Evolutionary conservation across 2,329 filamentous ascomycete species (phyloP).

Genomic region (Graphilbum ipis-grandicollis): DNA sequence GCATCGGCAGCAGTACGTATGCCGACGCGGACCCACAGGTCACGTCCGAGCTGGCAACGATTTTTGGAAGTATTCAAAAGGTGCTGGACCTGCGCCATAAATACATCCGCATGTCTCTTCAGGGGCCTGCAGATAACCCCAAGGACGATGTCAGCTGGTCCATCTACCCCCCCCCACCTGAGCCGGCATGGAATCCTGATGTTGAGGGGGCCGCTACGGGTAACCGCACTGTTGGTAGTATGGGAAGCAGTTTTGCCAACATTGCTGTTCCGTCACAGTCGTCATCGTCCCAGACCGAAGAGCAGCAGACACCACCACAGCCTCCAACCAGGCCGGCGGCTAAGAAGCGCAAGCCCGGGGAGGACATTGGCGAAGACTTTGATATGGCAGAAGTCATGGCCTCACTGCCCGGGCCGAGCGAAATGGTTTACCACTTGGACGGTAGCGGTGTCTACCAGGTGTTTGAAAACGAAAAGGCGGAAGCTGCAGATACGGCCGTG

Average conservation of each 20-base stretch:
- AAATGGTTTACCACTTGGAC: slow-evolving; percentile 65
- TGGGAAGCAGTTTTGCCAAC: slow-evolving; percentile 27
- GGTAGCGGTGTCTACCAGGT: slow-evolving; percentile 83
- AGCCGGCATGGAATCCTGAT: slow-evolving; percentile 69
- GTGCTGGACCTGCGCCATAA: slow-evolving; percentile 78
- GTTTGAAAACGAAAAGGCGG: slow-evolving; percentile 51
- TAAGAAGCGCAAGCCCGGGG: slow-evolving; percentile 64
- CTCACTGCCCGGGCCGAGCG: slow-evolving; percentile 44
- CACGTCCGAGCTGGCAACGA: slow-evolving; percentile 65
- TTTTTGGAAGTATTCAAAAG: slow-evolving; percentile 80
- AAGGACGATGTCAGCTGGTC: slow-evolving; percentile 69
- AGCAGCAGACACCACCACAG: background rate
- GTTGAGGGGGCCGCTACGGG: slow-evolving; percentile 12
- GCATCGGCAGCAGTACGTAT: slow-evolving; percentile 47
- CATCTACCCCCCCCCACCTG: slow-evolving; percentile 81
- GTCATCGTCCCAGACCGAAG: slow-evolving; percentile 3
- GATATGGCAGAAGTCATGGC: slow-evolving; percentile 46
- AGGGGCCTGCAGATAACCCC: slow-evolving; percentile 70
- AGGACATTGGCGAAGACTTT: slow-evolving; percentile 88
- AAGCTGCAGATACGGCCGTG: slow-evolving; percentile 48
- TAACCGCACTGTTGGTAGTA: slow-evolving; percentile 18
- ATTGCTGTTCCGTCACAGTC: slow-evolving; percentile 14
- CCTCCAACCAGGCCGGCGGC: slow-evolving; percentile 6
- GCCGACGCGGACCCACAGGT: slow-evolving; percentile 62
- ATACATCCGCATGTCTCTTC: slow-evolving; percentile 73